Evolutionary conservation across 23 red algal genomes (phyloP).

Genomic region (Chondrus crispus): DNA sequence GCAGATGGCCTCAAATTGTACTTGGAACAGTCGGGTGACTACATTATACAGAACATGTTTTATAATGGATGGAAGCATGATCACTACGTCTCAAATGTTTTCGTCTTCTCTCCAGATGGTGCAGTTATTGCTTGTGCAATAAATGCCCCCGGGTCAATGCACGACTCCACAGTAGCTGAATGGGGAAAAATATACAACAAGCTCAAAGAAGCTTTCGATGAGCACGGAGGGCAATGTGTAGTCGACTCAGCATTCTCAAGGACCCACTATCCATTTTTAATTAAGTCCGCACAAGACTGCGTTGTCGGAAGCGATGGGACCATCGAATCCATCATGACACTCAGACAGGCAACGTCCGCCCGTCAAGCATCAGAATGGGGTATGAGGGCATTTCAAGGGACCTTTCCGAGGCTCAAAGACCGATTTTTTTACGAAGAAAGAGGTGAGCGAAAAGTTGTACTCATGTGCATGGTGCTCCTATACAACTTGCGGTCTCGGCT

Average conservation of each 20-base stretch:
- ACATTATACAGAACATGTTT: conserved; percentile 3
- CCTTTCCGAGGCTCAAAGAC: not conserved
- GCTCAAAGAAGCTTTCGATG: not conserved
- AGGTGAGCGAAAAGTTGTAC: not conserved
- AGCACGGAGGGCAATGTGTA: not conserved
- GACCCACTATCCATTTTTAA: not conserved
- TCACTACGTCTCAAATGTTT: not conserved
- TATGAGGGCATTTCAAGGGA: conserved; percentile 19
- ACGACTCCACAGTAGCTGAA: not conserved
- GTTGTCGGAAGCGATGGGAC: not conserved
- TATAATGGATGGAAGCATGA: not conserved
- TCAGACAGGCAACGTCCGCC: not conserved
- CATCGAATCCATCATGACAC: not conserved
- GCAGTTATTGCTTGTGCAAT: not conserved
- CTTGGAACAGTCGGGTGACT: conserved; percentile 5
- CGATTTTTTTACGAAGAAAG: conserved; percentile 1
- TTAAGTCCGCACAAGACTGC: not conserved
- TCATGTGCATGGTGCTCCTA: not conserved
- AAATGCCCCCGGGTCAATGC: not conserved
- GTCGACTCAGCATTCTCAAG: not conserved
- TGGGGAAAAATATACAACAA: not conserved
- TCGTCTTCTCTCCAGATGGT: not conserved
- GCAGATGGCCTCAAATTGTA: conserved; percentile 4
- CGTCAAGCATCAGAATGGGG: not conserved
- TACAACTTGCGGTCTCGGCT: not conserved